phyloP scores from a whole-genome alignment of 176 grass and related monocot genomes.

The Aegilops umbellulata region DNA sequence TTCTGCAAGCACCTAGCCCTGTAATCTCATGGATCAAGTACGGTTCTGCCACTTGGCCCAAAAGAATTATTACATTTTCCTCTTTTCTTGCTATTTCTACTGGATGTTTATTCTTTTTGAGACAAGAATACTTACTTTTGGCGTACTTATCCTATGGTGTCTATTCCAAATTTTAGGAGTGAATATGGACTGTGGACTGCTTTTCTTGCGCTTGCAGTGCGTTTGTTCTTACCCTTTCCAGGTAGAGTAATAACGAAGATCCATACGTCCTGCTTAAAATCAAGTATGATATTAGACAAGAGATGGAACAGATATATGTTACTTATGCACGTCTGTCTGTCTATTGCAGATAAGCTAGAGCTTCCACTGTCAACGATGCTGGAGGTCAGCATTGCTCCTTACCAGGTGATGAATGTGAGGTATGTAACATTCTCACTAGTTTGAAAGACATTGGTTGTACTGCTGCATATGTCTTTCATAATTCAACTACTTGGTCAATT shows the following conservation, averaged over 20 bases:
- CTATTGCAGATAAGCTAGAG: slow-evolving; percentile 62
- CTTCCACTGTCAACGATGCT: slow-evolving; percentile 77
- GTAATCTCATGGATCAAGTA: slow-evolving; percentile 94
- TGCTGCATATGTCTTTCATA: neutral
- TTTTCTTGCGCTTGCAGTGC: slow-evolving; percentile 79
- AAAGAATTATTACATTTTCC: slow-evolving; percentile 6
- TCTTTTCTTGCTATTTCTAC: neutral
- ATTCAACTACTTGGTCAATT: no score
- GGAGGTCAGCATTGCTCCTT: slow-evolving; percentile 69
- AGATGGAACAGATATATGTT: neutral
- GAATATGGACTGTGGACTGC: slow-evolving; percentile 81
- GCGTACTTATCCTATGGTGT: no score
- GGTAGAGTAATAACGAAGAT: slow-evolving; percentile 40
- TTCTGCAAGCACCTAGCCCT: slow-evolving; percentile 67
- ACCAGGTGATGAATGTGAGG: slow-evolving; percentile 69
- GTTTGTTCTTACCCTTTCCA: slow-evolving; percentile 82
- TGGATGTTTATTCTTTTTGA: neutral
- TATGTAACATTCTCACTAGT: slow-evolving; percentile 12
- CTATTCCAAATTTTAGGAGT: no score
- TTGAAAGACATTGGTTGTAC: neutral
- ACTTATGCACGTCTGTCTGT: slow-evolving; percentile 6
- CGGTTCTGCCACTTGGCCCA: slow-evolving; percentile 27
- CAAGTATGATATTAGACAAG: neutral
- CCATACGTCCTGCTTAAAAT: neutral
- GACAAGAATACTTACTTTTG: neutral